Percentiles rank a stretch among this genome's conserved stretches.
Evolutionary conservation across 1,139 yeast genomes (phyloP).

Genomic region (Geotrichum restrictum): DNA sequence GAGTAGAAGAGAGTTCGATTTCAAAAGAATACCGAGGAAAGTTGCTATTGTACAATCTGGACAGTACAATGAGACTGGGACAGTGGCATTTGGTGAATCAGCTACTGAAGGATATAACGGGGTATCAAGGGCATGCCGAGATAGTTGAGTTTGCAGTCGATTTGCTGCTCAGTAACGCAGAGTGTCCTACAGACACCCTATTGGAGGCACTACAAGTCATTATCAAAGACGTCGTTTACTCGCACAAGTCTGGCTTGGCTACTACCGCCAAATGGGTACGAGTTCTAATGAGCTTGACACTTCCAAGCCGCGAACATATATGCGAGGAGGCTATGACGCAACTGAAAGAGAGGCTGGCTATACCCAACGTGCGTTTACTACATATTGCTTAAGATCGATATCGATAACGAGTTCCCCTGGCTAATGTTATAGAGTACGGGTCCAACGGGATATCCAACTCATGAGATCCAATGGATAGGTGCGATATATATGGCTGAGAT

Average conservation of each 20-base stretch:
- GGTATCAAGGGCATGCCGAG: conserved; percentile 1
- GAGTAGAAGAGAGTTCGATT: background rate
- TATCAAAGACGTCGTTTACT: conserved; percentile 17
- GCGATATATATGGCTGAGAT: background rate
- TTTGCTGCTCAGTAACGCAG: conserved; percentile 16
- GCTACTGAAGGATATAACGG: conserved; percentile 8
- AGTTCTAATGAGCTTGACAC: conserved; percentile 19
- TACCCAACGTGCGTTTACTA: conserved; percentile 15
- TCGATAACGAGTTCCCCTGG: no score
- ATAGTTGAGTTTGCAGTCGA: conserved; percentile 18
- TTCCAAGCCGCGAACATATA: conserved; percentile 19
- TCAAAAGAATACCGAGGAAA: conserved; percentile 14
- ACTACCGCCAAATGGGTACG: conserved; percentile 19
- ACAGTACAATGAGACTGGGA: conserved; percentile 18
- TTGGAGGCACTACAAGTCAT: conserved; percentile 18
- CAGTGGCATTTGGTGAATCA: conserved; percentile 15
- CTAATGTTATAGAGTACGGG: conserved; percentile 4
- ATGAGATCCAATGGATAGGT: conserved; percentile 23
- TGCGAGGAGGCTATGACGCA: conserved; percentile 18
- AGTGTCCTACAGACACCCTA: conserved; percentile 13
- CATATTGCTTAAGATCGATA: background rate
- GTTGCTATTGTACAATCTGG: conserved; percentile 18
- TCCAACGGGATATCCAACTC: conserved; percentile 12
- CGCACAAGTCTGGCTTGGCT: conserved; percentile 12
- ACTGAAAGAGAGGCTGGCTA: conserved; percentile 18